A percentile compares a stretch with the other conserved stretches of the same genome.
Conservation (phyloP, 495 filamentous ascomycete genomes). For the Penicillium goetzii region DNA sequence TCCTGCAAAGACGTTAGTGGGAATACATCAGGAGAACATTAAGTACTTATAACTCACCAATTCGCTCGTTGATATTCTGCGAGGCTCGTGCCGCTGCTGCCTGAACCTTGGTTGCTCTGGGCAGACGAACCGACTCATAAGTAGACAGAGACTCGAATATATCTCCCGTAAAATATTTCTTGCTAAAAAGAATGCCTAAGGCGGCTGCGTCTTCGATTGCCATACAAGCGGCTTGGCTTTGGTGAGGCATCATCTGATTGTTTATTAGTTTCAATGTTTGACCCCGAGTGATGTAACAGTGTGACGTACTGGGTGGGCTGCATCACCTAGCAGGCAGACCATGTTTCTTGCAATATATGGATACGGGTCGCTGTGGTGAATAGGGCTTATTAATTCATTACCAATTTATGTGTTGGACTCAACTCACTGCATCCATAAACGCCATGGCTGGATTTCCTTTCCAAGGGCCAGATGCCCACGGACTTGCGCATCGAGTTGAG, state of each 20-base stretch:
- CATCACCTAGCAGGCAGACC: slow-evolving; percentile 46
- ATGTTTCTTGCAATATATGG: slow-evolving; percentile 35
- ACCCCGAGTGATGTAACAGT: background rate
- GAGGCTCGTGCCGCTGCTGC: slow-evolving; percentile 48
- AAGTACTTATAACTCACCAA: slow-evolving; percentile 36
- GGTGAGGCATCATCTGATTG: slow-evolving; percentile 51
- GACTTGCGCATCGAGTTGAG: slow-evolving; percentile 45
- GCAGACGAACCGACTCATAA: slow-evolving; percentile 51
- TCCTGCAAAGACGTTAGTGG: slow-evolving; percentile 25
- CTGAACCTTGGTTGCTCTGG: slow-evolving; percentile 49
- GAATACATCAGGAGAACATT: background rate
- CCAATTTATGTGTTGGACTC: background rate
- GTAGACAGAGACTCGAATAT: slow-evolving; percentile 40
- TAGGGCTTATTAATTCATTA: background rate
- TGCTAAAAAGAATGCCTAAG: slow-evolving; percentile 50
- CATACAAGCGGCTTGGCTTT: slow-evolving; percentile 55
- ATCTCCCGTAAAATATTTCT: slow-evolving; percentile 45
- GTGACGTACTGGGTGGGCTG: slow-evolving; percentile 35
- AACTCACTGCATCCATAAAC: slow-evolving; percentile 47
- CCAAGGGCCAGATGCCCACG: slow-evolving; percentile 42
- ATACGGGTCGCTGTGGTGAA: slow-evolving; percentile 38
- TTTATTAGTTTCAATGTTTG: background rate
- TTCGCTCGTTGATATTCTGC: slow-evolving; percentile 54
- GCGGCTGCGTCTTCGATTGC: slow-evolving; percentile 55
- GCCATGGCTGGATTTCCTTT: slow-evolving; percentile 52